phyloP scores from a whole-genome alignment of 768 basidiomycete species.

The Exsudoporus frostii region DNA sequence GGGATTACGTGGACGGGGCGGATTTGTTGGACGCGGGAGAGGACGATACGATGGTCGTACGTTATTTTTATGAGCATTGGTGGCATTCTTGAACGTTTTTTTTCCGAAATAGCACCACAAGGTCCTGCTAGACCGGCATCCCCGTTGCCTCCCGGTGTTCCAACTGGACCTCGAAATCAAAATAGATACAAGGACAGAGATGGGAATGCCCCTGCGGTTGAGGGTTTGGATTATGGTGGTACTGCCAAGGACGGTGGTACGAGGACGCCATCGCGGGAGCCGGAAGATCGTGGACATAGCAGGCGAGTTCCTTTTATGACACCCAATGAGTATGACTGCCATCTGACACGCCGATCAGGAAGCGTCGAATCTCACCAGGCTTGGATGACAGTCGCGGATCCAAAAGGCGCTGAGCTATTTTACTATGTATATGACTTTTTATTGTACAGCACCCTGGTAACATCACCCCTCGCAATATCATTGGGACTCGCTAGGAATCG shows the following conservation, averaged over 20 bases:
- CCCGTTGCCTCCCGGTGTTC: slow-evolving; percentile 81
- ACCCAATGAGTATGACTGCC: neutral
- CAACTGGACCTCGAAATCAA: slow-evolving; percentile 84
- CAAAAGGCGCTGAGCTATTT: slow-evolving; percentile 59
- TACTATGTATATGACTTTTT: slow-evolving; percentile 27
- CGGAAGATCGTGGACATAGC: slow-evolving; percentile 62
- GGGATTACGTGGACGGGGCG: slow-evolving; percentile 44
- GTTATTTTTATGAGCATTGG: slow-evolving; percentile 16
- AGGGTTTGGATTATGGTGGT: slow-evolving; percentile 86
- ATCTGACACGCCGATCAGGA: slow-evolving; percentile 39
- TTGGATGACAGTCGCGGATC: slow-evolving; percentile 65
- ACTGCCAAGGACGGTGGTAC: slow-evolving; percentile 41
- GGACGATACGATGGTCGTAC: slow-evolving; percentile 39
- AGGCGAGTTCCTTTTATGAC: slow-evolving; percentile 39
- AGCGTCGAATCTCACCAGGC: slow-evolving; percentile 71
- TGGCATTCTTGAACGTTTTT: slow-evolving; percentile 2
- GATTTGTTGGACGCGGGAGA: slow-evolving; percentile 37
- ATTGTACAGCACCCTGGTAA: slow-evolving; percentile 25
- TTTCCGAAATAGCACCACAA: slow-evolving; percentile 34
- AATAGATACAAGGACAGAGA: slow-evolving; percentile 91
- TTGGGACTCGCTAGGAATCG: neutral
- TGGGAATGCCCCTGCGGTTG: slow-evolving; percentile 78
- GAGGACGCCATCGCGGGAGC: slow-evolving; percentile 61
- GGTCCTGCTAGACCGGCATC: slow-evolving; percentile 75
- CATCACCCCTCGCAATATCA: slow-evolving; percentile 7